Percentiles rank a stretch among this genome's conserved stretches.
These are phyloP conservation scores for Avicennia marina DNA, from an alignment of 257 asterid species.

Conservation along the genomic window DNA sequence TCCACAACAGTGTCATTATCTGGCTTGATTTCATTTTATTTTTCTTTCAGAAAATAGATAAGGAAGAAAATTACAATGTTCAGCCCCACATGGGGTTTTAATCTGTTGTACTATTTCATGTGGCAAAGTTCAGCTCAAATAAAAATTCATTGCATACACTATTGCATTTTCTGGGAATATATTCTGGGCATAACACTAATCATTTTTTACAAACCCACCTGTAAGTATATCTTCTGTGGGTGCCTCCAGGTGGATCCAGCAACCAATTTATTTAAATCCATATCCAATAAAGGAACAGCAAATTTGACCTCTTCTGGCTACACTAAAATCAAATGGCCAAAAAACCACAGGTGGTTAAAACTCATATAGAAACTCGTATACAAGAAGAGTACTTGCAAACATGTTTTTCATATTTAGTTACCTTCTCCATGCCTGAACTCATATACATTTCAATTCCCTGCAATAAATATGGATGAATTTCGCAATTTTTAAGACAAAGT, in stretches of 20 bases:
- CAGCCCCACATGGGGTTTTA: not conserved
- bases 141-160: not conserved
- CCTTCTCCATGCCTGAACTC: constrained; percentile 71
- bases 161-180: not conserved
- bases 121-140: not conserved
- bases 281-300: constrained; percentile 77
- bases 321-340: constrained; percentile 45
- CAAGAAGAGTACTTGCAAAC: not conserved
- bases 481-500: too few species aligned
- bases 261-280: constrained; percentile 79
- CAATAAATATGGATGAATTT: not conserved
- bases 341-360: constrained; percentile 30
- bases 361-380: constrained; percentile 10
- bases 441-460: constrained; percentile 53
- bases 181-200: constrained; percentile 11
- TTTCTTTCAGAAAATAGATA: not conserved
- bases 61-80: not conserved
- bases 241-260: constrained; percentile 74
- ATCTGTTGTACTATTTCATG: not conserved
- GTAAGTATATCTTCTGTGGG: constrained; percentile 78
- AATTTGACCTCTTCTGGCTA: constrained; percentile 94
- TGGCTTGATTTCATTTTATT: not conserved
- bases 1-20: not conserved
- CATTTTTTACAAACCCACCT: constrained; percentile 44
- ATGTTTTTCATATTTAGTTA: constrained; percentile 24